Percentiles rank a stretch among this genome's conserved stretches.
Evolutionary conservation across 495 filamentous ascomycete species (phyloP).

Genomic region (Tuber borchii): DNA sequence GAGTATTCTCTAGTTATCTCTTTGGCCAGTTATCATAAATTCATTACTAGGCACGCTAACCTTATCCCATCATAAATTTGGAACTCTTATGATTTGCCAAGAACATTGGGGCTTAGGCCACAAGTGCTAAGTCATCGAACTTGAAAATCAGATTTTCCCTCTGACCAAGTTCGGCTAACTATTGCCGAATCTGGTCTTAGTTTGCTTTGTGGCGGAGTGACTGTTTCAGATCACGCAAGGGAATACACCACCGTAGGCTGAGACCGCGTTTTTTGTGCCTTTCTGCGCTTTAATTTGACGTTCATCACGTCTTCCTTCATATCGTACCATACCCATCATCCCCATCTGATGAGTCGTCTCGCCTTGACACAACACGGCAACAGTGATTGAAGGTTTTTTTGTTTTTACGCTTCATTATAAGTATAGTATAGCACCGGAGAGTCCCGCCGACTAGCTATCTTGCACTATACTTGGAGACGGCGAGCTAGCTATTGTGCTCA

Average conservation of each 20-base stretch:
- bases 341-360: too few species aligned
- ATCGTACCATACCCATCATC: too few species aligned
- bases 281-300: background rate
- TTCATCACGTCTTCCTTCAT: background rate
- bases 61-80: too few species aligned
- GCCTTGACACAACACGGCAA: background rate
- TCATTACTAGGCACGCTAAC: too few species aligned
- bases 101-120: too few species aligned
- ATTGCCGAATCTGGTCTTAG: background rate
- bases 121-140: too few species aligned
- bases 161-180: background rate
- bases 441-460: background rate
- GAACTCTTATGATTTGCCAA: too few species aligned
- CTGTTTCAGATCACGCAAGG: background rate
- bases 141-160: background rate
- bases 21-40: too few species aligned
- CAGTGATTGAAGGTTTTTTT: background rate
- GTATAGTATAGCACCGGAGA: background rate
- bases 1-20: too few species aligned
- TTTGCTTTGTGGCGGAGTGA: background rate
- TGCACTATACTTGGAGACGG: too few species aligned
- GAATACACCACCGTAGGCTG: background rate
- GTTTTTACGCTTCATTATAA: background rate
- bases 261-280: background rate
- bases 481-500: background rate